These are phyloP conservation scores for Solanum rostratum DNA, from an alignment of 257 asterid species.

Conservation along the genomic window DNA sequence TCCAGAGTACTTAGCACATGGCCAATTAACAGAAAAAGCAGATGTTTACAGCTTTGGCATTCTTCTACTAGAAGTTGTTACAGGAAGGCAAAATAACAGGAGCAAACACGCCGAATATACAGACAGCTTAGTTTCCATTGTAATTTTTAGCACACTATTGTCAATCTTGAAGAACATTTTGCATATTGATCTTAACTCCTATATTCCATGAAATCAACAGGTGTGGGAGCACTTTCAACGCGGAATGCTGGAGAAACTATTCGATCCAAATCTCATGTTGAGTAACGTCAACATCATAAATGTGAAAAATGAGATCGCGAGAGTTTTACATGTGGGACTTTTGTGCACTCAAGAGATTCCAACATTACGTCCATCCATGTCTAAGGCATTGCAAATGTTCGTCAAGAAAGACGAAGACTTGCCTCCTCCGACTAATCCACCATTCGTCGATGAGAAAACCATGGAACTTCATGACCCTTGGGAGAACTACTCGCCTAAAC, in stretches of 20 bases:
- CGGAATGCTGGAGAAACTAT: conserved; percentile 15
- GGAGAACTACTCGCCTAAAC: conserved; percentile 5
- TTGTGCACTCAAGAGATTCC: conserved; percentile 13
- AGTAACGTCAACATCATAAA: conserved; percentile 1
- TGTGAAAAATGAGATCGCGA: neutral
- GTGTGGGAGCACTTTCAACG: conserved; percentile 26
- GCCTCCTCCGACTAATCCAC: conserved; percentile 10
- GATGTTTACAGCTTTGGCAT: conserved; percentile 33
- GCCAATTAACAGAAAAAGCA: conserved; percentile 25
- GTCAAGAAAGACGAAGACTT: conserved; percentile 4
- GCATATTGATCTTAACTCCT: neutral
- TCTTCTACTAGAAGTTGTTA: conserved; percentile 17
- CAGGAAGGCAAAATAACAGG: conserved; percentile 23
- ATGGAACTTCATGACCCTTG: conserved; percentile 20
- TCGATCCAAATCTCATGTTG: conserved; percentile 33
- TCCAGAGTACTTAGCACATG: conserved; percentile 32
- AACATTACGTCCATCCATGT: conserved; percentile 6
- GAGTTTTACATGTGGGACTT: conserved; percentile 10
- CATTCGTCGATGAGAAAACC: conserved; percentile 22
- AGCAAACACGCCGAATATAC: conserved; percentile 15
- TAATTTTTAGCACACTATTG: conserved; percentile 10
- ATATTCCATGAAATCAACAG: conserved; percentile 4
- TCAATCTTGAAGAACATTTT: neutral
- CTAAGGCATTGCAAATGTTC: conserved; percentile 7
- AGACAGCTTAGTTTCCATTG: conserved; percentile 14